Evolutionary conservation across 768 basidiomycete species (phyloP), one percentile per base, ranked within the genome.

Genomic region (Pleurotus citrinopileatus): DNA sequence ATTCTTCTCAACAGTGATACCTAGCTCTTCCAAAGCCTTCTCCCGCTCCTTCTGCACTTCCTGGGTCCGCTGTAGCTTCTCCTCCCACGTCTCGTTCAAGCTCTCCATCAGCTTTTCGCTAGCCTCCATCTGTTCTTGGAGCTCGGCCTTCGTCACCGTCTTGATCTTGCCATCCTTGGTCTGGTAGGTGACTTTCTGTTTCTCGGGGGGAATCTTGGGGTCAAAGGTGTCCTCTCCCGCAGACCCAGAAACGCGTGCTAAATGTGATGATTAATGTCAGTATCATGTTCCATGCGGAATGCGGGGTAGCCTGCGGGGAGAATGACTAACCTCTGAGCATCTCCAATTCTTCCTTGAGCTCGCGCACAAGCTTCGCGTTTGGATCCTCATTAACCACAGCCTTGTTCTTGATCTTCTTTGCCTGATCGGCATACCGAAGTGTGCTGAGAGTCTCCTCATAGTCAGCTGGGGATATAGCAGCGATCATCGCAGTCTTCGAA

Each of bases 341-440:
- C 67, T 96, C 92, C 40, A 99, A 76, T 72, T 99, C 97, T 75
- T 98, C 97, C 72, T 98, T 99, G 69, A 99, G 89, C 71, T 98
- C 96, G 44, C 95, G 87, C 54, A 99, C 95, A 54, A 99, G 88
- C 76, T 94, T 98, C 65, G 96, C 96, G 63, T 98, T 99, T 27
- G 97, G 97, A 80, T 99, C 97, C 74, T 99, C 97, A 73, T 99
- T 99, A 60, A 99, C 91, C 55, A 98, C 85, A 13, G 97, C 96
- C 76, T 98, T 96, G 73, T 98, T 99, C 86, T 95, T 98, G 73
- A 99, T 99, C 86, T 96, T 96, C 87, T 99, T 99, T 28, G 96
- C 95, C 68, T 93, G 93, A 78, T 97, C 94, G 61, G 97, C 97
- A 71, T 99, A 98, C 4, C 97, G 89, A 55, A 99, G 76, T 2